A percentile compares a stretch with the other conserved stretches of the same genome.
These are phyloP conservation scores for Adiantum capillusveneris DNA, from an alignment of 75 land plant genomes.

Conservation along the genomic window DNA sequence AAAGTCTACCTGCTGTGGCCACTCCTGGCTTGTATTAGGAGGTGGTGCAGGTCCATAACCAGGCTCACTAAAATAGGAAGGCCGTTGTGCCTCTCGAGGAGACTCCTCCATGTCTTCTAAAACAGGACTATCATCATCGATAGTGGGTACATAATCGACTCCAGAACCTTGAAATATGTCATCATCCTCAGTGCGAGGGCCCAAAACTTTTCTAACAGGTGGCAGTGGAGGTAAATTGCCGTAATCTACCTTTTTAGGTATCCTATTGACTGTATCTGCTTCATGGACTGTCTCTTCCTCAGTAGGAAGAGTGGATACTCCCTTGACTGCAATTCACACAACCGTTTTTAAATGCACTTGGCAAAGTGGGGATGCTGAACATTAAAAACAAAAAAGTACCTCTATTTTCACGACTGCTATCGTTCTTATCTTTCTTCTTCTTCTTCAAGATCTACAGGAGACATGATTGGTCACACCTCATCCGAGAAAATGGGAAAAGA, in stretches of 20 bases:
- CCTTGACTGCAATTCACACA: conserved; percentile 34
- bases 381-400: too few species aligned
- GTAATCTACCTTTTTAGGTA: conserved; percentile 34
- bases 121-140: conserved; percentile 60
- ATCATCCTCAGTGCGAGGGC: conserved; percentile 57
- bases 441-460: conserved; percentile 67
- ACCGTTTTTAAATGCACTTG: too few species aligned
- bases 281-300: conserved; percentile 43
- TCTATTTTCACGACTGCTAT: conserved; percentile 8
- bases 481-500: not conserved
- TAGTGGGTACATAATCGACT: conserved; percentile 58
- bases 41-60: conserved; percentile 83
- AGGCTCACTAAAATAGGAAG: conserved; percentile 71
- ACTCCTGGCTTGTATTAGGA: conserved; percentile 47
- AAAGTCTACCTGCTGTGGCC: conserved; percentile 71
- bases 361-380: too few species aligned
- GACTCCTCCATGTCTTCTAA: conserved; percentile 99
- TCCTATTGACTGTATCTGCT: conserved; percentile 22
- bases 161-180: conserved; percentile 95
- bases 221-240: conserved; percentile 57
- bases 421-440: conserved; percentile 82
- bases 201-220: conserved; percentile 38
- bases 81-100: conserved; percentile 57
- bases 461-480: not conserved
- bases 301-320: conserved; percentile 20